Conservation (phyloP, 2,329 filamentous ascomycete genomes). For the Botrytis aclada region DNA sequence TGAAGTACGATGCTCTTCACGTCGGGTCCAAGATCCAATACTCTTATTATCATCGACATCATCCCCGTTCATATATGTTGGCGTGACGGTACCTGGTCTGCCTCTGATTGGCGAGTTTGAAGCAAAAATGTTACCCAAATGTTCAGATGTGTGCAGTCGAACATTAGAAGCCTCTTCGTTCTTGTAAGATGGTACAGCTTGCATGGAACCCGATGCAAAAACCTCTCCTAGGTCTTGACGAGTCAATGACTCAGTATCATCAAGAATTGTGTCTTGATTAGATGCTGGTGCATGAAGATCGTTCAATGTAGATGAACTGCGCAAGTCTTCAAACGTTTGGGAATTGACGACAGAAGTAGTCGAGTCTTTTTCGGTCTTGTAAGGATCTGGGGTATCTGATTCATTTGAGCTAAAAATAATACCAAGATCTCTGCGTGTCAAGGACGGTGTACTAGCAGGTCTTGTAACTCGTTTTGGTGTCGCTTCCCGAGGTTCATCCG, state of each 20-base stretch:
- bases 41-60: constrained; percentile 6
- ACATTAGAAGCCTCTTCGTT: not conserved
- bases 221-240: not conserved
- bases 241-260: not conserved
- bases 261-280: not conserved
- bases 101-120: not conserved
- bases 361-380: not conserved
- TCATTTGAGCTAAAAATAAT: not conserved
- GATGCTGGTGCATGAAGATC: not conserved
- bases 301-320: not conserved
- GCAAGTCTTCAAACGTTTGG: not conserved
- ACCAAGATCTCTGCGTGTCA: not conserved
- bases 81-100: not conserved
- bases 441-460: not conserved
- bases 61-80: constrained; percentile 1
- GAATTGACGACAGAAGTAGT: not conserved
- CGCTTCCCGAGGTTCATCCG: not conserved
- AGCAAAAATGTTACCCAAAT: constrained; percentile 3
- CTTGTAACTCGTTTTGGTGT: not conserved
- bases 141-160: not conserved
- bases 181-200: not conserved
- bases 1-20: not conserved
- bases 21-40: not conserved
- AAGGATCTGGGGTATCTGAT: not conserved
- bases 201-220: not conserved